Evolutionary conservation across 1,139 yeast genomes (phyloP), one percentile per base, ranked within the genome.

Genomic region (Saccharomycopsis phalli): DNA sequence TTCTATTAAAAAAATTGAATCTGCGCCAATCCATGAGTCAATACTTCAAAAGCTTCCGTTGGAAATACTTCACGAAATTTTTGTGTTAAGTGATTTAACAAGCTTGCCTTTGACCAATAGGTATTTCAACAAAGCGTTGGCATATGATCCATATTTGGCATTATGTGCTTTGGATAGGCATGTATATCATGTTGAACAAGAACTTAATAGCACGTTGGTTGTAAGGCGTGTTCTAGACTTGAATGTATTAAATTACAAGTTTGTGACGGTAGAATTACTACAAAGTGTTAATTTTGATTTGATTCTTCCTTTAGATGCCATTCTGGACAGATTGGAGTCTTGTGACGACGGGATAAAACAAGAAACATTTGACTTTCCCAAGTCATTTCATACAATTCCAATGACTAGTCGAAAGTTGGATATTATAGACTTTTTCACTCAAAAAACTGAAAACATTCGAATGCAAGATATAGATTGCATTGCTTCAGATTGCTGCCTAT

Each of bases 51-150:
- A 22, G 20, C 14, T 39, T 10, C 44, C 44, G 11, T 17, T 21
- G 4, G 44, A 40, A 18, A 14, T 40, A 3, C 8, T 40, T 4
- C 27, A 31, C 13, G 31, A 31, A 19, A 37, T 40, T 8, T 40
- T 36, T 31, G 22, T 20, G 10, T 20, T 37, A 1, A 22, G 13
- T n/a, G 27, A 31, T 16, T 27, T 32, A 7, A 8, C 28, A n/a
- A 28, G 25, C 13, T n/a, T 40, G n/a, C 19, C 23, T 13, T 6
- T 27, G 2, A 19, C 29, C 4, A 36, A 26, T 21, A 36, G 23
- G 17, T 31, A 36, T 23, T 18, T 36, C 16, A n/a, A 13, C 18
- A n/a, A 23, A 8, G 40, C 16, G 4, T 19, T 40, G 20, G 23
- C 28, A 13, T 13, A 14, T 11, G n/a, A 36, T 8, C 11, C 4